Evolutionary conservation across 1,284 basidiomycete genomes (phyloP).

Genomic region (Peniophora sp.): DNA sequence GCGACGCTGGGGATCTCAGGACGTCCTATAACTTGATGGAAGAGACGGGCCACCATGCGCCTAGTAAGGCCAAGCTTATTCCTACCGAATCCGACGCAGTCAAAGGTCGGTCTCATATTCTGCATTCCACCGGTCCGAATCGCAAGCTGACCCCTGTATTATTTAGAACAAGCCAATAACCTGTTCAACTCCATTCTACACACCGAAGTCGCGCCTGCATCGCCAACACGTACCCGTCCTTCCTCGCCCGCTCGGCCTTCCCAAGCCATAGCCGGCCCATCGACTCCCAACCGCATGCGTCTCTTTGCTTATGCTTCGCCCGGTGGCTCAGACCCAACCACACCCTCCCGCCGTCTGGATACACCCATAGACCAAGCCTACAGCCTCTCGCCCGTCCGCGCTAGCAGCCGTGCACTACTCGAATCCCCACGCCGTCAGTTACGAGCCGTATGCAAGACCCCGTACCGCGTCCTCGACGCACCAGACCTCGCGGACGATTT

Average conservation of each 20-base stretch:
- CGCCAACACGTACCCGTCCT: slow-evolving; percentile 38
- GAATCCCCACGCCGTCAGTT: slow-evolving; percentile 78
- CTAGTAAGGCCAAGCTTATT: slow-evolving; percentile 62
- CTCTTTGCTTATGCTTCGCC: slow-evolving; percentile 67
- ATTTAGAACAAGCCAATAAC: slow-evolving; percentile 73
- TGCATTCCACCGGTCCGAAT: background rate
- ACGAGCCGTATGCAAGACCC: slow-evolving; percentile 87
- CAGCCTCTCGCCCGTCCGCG: slow-evolving; percentile 84
- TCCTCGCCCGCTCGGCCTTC: slow-evolving; percentile 52
- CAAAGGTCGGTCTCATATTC: slow-evolving; percentile 40
- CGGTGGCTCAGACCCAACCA: slow-evolving; percentile 46
- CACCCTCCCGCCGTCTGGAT: slow-evolving; percentile 60
- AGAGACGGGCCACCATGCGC: slow-evolving; percentile 56
- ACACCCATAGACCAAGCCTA: slow-evolving; percentile 79
- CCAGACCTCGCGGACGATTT: slow-evolving; percentile 97
- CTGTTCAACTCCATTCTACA: slow-evolving; percentile 70
- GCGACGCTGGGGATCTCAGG: slow-evolving; percentile 66
- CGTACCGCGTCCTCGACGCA: slow-evolving; percentile 95
- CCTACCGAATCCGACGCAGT: slow-evolving; percentile 73
- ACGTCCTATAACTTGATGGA: slow-evolving; percentile 74
- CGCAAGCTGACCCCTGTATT: too few relatives aligned
- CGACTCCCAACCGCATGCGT: slow-evolving; percentile 60
- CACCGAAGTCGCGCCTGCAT: slow-evolving; percentile 66
- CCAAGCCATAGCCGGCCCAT: slow-evolving; percentile 33
- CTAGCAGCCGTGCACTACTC: slow-evolving; percentile 77